phyloP scores from a whole-genome alignment of 768 basidiomycete species.

The Mycena latifolia region DNA sequence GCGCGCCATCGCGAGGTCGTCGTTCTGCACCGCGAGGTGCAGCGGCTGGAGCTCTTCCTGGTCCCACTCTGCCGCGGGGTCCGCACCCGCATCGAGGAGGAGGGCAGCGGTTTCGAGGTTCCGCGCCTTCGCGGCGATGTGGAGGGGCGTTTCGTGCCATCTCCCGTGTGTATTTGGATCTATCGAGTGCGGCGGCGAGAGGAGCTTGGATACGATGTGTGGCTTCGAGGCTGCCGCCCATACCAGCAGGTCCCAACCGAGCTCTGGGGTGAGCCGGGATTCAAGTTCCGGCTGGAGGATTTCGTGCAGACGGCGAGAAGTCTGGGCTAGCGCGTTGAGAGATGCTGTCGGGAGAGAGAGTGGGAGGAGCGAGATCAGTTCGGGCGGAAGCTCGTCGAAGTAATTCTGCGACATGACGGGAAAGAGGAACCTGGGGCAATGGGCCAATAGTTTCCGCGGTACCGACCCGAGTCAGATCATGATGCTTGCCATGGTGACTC shows the following conservation, averaged over 20 bases:
- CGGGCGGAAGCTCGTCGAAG: conserved; percentile 7
- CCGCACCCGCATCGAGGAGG: conserved; percentile 18
- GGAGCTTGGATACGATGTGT: conserved; percentile 18
- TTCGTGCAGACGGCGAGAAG: neutral
- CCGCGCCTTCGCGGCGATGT: conserved; percentile 8
- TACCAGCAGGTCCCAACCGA: neutral
- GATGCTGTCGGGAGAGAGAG: neutral
- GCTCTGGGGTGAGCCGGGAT: conserved; percentile 15
- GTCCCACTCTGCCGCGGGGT: conserved; percentile 1
- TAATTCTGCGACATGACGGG: neutral
- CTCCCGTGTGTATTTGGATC: neutral
- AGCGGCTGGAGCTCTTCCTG: conserved; percentile 14
- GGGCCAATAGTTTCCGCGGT: too few relatives aligned
- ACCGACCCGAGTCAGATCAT: too few relatives aligned
- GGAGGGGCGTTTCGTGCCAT: neutral
- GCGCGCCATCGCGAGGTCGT: neutral
- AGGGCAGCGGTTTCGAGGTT: conserved; percentile 11
- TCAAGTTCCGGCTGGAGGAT: conserved; percentile 21
- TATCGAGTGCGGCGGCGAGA: conserved; percentile 9
- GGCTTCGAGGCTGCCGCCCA: conserved; percentile 15
- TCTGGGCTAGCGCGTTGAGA: conserved; percentile 1
- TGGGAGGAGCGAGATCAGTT: neutral
- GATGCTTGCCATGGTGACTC: too few relatives aligned
- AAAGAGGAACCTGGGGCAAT: too few relatives aligned
- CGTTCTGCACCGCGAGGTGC: conserved; percentile 6